Conservation (phyloP, 768 basidiomycete species). For the Trametes cubensis region DNA sequence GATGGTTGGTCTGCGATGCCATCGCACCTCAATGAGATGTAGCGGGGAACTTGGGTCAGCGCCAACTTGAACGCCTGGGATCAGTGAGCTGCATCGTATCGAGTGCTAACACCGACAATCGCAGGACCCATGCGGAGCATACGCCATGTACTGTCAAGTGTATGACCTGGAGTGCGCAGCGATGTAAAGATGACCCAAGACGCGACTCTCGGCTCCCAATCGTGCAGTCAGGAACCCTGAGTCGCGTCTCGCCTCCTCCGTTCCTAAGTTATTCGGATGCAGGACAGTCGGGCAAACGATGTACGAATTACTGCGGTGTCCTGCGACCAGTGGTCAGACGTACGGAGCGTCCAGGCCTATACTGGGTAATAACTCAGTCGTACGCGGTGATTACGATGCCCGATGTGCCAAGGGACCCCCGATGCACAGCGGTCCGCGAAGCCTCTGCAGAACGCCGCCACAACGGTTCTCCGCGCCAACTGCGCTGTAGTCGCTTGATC, state of each 20-base stretch:
- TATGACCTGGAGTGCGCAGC: neutral
- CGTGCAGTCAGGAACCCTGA: conserved; percentile 8
- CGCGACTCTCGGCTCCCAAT: conserved; percentile 14
- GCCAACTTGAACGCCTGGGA: neutral
- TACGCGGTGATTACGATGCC: neutral
- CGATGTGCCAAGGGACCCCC: neutral
- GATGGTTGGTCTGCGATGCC: no score
- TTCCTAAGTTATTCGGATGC: conserved; percentile 10
- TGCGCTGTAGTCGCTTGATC: conserved; percentile 1
- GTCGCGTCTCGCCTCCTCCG: neutral
- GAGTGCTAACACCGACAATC: neutral
- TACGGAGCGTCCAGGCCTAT: neutral
- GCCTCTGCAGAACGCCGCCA: conserved; percentile 10
- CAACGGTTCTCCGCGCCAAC: conserved; percentile 12
- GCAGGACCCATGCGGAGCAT: neutral
- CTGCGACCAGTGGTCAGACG: neutral
- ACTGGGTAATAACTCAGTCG: neutral
- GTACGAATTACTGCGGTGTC: conserved; percentile 11
- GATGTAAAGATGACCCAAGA: neutral
- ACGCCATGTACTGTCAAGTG: conserved; percentile 3
- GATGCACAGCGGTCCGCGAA: conserved; percentile 12
- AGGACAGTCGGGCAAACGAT: neutral
- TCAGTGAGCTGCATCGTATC: neutral
- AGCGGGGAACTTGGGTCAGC: neutral
- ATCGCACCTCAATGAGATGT: neutral